phyloP scores from a whole-genome alignment of 192 early-diverging fungal species.

The Podila epicladia region DNA sequence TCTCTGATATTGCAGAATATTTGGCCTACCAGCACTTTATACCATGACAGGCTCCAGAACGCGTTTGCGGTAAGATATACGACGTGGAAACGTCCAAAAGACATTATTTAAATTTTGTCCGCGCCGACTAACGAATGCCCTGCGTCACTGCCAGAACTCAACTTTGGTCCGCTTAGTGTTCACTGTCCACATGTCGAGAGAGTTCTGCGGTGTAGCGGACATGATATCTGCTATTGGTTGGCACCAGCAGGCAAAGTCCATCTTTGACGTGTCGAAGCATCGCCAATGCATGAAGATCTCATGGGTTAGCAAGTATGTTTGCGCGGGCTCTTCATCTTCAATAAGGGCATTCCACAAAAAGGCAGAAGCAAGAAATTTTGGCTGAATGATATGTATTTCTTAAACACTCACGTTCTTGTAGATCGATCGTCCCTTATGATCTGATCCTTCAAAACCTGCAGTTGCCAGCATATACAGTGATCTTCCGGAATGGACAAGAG shows the following conservation, averaged over 20 bases:
- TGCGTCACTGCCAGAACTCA: background rate
- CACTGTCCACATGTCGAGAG: slow-evolving; percentile 4
- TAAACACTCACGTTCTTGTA: background rate
- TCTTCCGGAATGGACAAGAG: no score
- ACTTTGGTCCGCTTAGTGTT: slow-evolving; percentile 7
- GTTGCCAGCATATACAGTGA: no score
- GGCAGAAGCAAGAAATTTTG: no score
- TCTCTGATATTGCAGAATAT: no score
- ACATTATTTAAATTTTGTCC: background rate
- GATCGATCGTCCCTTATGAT: slow-evolving; percentile 11
- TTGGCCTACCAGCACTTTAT: slow-evolving; percentile 20
- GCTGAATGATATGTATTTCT: background rate
- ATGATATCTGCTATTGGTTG: slow-evolving; percentile 32
- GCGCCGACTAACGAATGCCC: background rate
- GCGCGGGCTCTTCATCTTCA: background rate
- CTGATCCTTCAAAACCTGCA: no score
- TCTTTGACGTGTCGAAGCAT: slow-evolving; percentile 18
- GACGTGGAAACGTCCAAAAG: slow-evolving; percentile 6
- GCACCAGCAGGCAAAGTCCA: slow-evolving; percentile 6
- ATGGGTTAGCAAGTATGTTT: slow-evolving; percentile 12
- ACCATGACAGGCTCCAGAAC: background rate
- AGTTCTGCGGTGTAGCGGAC: slow-evolving; percentile 24
- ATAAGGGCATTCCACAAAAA: no score
- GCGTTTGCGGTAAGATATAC: slow-evolving; percentile 9
- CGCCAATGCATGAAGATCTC: slow-evolving; percentile 15